A percentile compares a stretch with the other conserved stretches of the same genome.
Evolutionary conservation across 257 asterid genomes (phyloP).

Genomic region (Penstemon davidsonii): DNA sequence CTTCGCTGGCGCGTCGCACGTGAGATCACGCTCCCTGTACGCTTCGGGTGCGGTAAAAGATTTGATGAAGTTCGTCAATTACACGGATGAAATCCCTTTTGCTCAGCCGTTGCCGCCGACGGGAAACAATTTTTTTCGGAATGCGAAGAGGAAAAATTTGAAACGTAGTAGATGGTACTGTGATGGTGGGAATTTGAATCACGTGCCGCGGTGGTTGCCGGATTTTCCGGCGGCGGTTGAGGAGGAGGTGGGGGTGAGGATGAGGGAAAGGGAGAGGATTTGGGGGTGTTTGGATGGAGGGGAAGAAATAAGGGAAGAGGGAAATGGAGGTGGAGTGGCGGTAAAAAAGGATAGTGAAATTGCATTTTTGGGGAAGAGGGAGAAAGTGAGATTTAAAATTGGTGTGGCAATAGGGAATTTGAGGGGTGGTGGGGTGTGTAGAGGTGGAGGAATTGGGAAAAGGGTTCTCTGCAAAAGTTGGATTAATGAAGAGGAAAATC

Average conservation of each 20-base stretch:
- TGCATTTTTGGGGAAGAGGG: slow-evolving; percentile 28
- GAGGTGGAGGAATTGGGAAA: slow-evolving; percentile 40
- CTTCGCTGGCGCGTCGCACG: slow-evolving; percentile 33
- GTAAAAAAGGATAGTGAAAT: slow-evolving; percentile 9
- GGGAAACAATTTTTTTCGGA: not conserved
- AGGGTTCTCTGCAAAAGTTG: slow-evolving; percentile 35
- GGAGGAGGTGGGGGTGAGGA: slow-evolving; percentile 20
- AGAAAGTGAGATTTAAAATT: slow-evolving; percentile 39
- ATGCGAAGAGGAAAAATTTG: not conserved
- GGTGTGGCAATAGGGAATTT: slow-evolving; percentile 3
- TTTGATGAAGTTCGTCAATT: slow-evolving; percentile 33
- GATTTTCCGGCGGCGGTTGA: slow-evolving; percentile 30
- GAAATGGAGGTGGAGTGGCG: slow-evolving; percentile 20
- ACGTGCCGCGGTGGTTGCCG: slow-evolving; percentile 62
- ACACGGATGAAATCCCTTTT: slow-evolving; percentile 48
- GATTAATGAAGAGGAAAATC: not conserved
- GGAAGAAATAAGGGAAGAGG: slow-evolving; percentile 5
- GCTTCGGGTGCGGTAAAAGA: slow-evolving; percentile 43
- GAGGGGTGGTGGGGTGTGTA: slow-evolving; percentile 31
- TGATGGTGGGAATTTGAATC: slow-evolving; percentile 30
- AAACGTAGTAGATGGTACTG: slow-evolving; percentile 6
- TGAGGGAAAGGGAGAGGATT: slow-evolving; percentile 22
- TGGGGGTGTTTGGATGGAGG: slow-evolving; percentile 31
- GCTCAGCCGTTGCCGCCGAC: slow-evolving; percentile 46
- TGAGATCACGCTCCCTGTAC: slow-evolving; percentile 18